Evolutionary conservation across 768 basidiomycete genomes (phyloP), one percentile per base, ranked within the genome.

Genomic region (Kwoniella mangroviensis): DNA sequence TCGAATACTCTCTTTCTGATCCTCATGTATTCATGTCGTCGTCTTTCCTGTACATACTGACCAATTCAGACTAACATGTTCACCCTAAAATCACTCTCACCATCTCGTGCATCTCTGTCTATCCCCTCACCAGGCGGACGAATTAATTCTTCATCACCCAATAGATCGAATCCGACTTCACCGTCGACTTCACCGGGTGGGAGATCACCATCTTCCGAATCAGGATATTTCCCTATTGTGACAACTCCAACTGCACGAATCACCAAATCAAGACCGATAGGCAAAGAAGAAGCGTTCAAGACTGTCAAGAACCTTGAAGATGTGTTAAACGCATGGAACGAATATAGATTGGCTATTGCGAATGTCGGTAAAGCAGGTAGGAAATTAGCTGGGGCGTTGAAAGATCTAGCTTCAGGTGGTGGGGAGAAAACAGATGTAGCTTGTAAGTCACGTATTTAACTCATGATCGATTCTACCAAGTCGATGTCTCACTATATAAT

Each of bases 391-490:
- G 49, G 41, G n/a, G 57, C 57, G 3, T 43, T 70, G 42, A 70
- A 70, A 40, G 69, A 65, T 49, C 57, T 70, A 2, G 57, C 63
- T 34, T 34, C 34, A 4, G 69, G 55, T 4, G 26, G 63, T 26
- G 49, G 52, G 42, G 69, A 70, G n/a, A 70, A 70, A 43, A 52
- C 57, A 1, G 69, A 66, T 40, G 40, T 70, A 11, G 34, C 69
- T n/a, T 52, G 68, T 69, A 21, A 51, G 68, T 63, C 2, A 4
- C 45, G n/a, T 17, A 43, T 51, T 51, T 3, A 17, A 17, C 58
- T 3, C 0, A n/a, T 41, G 4, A 34, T 59, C 58, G 9, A 17
- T 34, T 19, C 22, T 21, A 24, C 1, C 11, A 5, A 21, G 19
- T 9, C 13, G 24, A 55, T 55, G 54, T 22, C 12, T 55, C 12